Evolutionary conservation across 768 basidiomycete species (phyloP), one percentile per base, ranked within the genome.

Genomic region (Russula sp.): DNA sequence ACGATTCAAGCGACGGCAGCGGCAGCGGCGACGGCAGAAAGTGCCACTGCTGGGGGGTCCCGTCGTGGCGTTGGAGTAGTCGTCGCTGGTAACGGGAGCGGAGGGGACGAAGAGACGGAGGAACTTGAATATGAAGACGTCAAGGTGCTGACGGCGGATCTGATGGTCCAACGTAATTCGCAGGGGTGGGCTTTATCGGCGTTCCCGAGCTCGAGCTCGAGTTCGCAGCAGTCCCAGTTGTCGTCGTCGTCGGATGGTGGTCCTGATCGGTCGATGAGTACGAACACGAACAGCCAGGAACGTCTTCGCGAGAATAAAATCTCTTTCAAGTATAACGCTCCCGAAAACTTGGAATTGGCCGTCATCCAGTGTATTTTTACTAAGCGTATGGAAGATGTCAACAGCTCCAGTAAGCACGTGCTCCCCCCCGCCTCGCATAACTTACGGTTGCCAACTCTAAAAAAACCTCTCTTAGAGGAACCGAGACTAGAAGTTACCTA

Each of bases 351-450:
- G 59, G 32, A n/a, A 1, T 4, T 65, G 6, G 28, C 54, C 1
- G 54, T 20, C 40, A 16, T 65, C 18, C 54, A 32, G 2, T 65
- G 59, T 51, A 51, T 30, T 2, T 40, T 56, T n/a, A 10, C 44
- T 30, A 30, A 30, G 1, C 59, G 9, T 1, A 24, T 28, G 11
- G 48, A 49, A 18, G 50, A 53, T 1, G 26, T 46, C 20, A 28
- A 46, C 20, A 20, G 46, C n/a, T 28, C 26, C 26, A 8, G 64
- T 65, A 46, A 50, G 60, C 46, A 36, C 2, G 18, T 34, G 11
- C 20, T 13, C 28, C 28, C 5, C 28, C 28, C 28, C n/a, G n/a
- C 22, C 7, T 26, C 58, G 16, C 36, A 49, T 16, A 14, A 38
- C 4, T 40, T 7, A 50, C n/a, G 30, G 9, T 50, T 30, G 20